Conservation (phyloP, 768 basidiomycete genomes). For the Chalciporus pseudorubinellus region DNA sequence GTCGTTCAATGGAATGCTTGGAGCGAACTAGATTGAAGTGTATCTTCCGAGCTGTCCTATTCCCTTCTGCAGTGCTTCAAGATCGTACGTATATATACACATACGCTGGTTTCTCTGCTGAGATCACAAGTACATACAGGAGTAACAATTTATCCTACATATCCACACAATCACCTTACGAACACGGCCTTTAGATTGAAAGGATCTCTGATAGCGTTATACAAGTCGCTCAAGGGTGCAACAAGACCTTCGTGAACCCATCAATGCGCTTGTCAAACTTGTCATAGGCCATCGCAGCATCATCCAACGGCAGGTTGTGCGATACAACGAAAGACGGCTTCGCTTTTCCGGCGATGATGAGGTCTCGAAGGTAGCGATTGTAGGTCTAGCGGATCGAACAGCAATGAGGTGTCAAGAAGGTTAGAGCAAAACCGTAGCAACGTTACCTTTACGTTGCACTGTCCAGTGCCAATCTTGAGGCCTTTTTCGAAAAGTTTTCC, state of each 20-base stretch:
- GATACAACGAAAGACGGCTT: constrained; percentile 5
- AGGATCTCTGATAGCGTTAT: too few relatives aligned
- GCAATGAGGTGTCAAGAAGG: not conserved
- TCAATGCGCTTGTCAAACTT: constrained; percentile 9
- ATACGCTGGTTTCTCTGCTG: too few relatives aligned
- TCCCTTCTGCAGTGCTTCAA: too few relatives aligned
- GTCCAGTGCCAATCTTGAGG: not conserved
- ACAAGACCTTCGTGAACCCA: constrained; percentile 1
- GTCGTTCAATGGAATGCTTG: too few relatives aligned
- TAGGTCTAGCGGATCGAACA: not conserved
- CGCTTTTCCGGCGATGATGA: constrained; percentile 3
- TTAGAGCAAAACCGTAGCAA: not conserved
- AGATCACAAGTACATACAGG: too few relatives aligned
- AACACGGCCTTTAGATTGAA: too few relatives aligned
- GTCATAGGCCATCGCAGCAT: constrained; percentile 3
- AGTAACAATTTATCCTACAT: too few relatives aligned
- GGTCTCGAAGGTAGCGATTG: constrained; percentile 7
- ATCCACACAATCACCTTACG: too few relatives aligned
- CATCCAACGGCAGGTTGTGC: constrained; percentile 2
- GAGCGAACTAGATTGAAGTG: too few relatives aligned
- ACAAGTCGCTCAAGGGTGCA: not conserved
- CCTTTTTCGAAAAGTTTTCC: constrained; percentile 6
- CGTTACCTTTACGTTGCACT: not conserved
- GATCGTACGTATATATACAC: too few relatives aligned
- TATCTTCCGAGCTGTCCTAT: too few relatives aligned